phyloP scores from a whole-genome alignment of 2,329 filamentous ascomycete genomes.

The Trichoderma sp. region DNA sequence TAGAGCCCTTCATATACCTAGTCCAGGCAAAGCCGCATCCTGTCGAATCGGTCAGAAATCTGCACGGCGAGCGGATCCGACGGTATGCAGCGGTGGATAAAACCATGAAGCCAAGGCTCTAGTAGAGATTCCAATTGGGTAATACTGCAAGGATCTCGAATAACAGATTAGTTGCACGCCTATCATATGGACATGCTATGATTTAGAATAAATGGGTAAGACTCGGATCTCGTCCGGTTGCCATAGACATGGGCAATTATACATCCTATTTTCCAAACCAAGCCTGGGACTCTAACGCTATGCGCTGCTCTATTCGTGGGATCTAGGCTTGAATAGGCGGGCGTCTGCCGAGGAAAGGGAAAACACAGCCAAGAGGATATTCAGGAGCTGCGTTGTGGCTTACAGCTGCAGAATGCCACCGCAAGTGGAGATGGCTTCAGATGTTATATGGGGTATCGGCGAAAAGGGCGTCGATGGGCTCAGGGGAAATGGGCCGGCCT shows the following conservation, averaged over 20 bases:
- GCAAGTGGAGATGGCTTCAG: not conserved
- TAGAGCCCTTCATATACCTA: not conserved
- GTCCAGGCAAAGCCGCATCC: not conserved
- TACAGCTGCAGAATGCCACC: not conserved
- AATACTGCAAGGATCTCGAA: not conserved
- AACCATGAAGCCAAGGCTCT: not conserved
- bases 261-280: not conserved
- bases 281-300: not conserved
- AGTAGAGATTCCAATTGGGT: not conserved
- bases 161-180: not conserved
- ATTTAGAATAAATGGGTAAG: not conserved
- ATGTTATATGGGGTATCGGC: not conserved
- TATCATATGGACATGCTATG: not conserved
- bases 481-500: not conserved
- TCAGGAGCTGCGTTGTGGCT: not conserved
- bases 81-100: not conserved
- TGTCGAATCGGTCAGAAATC: not conserved
- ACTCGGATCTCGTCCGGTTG: not conserved
- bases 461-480: not conserved
- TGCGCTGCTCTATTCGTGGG: not conserved
- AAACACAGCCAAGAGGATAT: not conserved
- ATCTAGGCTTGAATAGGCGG: not conserved
- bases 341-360: not conserved
- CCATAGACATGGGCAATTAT: not conserved
- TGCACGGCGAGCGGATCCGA: not conserved